Percentiles rank a stretch among this genome's conserved stretches.
phyloP scores from a whole-genome alignment of 2,329 filamentous ascomycete species.

The Scedosporium dehoogii region DNA sequence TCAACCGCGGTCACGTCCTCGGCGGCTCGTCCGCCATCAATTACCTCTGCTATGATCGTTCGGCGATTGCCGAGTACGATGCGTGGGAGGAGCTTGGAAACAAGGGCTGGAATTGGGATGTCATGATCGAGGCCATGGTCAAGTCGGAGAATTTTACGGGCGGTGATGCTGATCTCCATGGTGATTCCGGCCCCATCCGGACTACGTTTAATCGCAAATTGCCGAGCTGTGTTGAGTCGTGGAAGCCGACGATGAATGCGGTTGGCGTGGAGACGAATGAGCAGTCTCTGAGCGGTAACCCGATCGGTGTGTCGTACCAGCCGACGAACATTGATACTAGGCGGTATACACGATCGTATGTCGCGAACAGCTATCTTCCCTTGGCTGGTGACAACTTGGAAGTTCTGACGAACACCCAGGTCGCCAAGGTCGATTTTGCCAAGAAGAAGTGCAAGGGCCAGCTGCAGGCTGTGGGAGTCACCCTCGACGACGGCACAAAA shows the following conservation, averaged over 20 bases:
- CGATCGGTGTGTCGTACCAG: slow-evolving; percentile 38
- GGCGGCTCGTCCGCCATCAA: slow-evolving; percentile 39
- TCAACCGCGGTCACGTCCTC: slow-evolving; percentile 36
- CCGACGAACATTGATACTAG: slow-evolving; percentile 33
- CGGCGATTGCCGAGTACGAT: slow-evolving; percentile 24
- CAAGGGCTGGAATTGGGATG: slow-evolving; percentile 24
- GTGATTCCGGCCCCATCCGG: slow-evolving; percentile 15
- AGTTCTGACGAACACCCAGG: slow-evolving; percentile 20
- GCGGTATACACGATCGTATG: slow-evolving; percentile 38
- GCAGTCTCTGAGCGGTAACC: slow-evolving; percentile 37
- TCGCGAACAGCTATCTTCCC: slow-evolving; percentile 30
- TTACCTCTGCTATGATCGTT: slow-evolving; percentile 29
- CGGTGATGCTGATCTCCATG: slow-evolving; percentile 9
- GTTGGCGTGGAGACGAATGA: slow-evolving; percentile 30
- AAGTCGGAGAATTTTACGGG: slow-evolving; percentile 20
- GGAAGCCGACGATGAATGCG: slow-evolving; percentile 32
- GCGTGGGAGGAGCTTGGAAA: slow-evolving; percentile 26
- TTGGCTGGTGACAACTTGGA: slow-evolving; percentile 30
- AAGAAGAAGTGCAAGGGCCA: slow-evolving; percentile 4
- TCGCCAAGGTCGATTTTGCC: slow-evolving; percentile 14
- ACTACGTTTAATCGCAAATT: slow-evolving; percentile 28
- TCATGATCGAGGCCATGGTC: slow-evolving; percentile 22
- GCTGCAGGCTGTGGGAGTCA: slow-evolving; percentile 19
- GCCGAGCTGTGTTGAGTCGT: slow-evolving; percentile 29
- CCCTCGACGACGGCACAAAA: slow-evolving; percentile 26